A percentile compares a stretch with the other conserved stretches of the same genome.
Evolutionary conservation across 176 grass and related monocot species (phyloP).

Genomic region (Zizania latifolia): DNA sequence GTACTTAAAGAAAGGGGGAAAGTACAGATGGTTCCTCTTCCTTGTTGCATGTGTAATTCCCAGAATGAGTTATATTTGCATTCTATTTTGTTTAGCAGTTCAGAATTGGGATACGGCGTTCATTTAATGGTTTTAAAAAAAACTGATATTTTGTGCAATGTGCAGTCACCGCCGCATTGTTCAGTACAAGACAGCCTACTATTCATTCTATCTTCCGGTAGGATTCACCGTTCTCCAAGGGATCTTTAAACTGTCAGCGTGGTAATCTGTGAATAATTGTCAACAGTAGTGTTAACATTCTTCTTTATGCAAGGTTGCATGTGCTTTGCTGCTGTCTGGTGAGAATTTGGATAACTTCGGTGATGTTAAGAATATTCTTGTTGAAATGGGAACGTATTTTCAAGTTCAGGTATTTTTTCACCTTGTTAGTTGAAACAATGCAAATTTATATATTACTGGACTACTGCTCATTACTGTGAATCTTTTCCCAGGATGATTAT

Average conservation of each 20-base stretch:
- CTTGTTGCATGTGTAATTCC: background rate
- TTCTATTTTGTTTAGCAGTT: constrained; percentile 12
- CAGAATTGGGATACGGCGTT: background rate
- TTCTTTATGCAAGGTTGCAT: constrained; percentile 66
- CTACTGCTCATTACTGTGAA: constrained; percentile 14
- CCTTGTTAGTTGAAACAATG: background rate
- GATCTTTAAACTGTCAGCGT: background rate
- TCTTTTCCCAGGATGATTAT: constrained; percentile 84
- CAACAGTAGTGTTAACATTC: constrained; percentile 1
- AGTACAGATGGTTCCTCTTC: background rate
- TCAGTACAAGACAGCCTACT: constrained; percentile 96
- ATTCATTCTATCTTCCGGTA: constrained; percentile 98
- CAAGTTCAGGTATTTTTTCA: constrained; percentile 72
- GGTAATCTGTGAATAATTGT: background rate
- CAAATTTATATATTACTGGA: constrained; percentile 3
- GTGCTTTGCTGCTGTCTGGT: constrained; percentile 76
- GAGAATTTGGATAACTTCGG: constrained; percentile 79
- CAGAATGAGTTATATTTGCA: background rate
- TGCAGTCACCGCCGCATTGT: constrained; percentile 87
- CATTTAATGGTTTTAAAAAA: constrained; percentile 21
- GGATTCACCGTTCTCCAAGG: background rate
- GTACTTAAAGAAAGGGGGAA: too few species aligned
- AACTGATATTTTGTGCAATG: constrained; percentile 21
- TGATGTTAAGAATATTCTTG: constrained; percentile 85
- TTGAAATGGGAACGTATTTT: constrained; percentile 97